A percentile compares a stretch with the other conserved stretches of the same genome.
These are phyloP conservation scores for Trypanosoma melophagium DNA, from an alignment of 208 protist species.

Conservation along the genomic window DNA sequence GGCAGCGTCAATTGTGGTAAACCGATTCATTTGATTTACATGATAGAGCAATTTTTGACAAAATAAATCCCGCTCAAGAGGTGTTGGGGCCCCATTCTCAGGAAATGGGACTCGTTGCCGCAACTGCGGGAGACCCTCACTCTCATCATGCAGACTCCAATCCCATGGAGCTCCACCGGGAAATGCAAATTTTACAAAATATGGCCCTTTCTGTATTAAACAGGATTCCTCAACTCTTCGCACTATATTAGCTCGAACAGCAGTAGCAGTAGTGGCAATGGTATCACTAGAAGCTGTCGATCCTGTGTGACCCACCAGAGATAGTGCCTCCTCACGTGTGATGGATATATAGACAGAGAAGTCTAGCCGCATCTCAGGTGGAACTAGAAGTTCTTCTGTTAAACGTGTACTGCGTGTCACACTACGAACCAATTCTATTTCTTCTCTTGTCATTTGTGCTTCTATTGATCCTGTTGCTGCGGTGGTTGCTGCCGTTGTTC, in stretches of 20 bases:
- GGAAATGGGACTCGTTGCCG: conserved; percentile 60
- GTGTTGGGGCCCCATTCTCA: conserved; percentile 69
- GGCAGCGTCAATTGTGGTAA: conserved; percentile 43
- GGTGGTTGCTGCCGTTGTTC: too few species aligned
- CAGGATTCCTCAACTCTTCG: conserved; percentile 20
- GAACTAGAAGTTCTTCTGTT: conserved; percentile 27
- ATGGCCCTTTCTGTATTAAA: conserved; percentile 17
- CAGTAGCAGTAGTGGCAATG: conserved; percentile 4
- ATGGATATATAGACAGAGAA: conserved; percentile 44
- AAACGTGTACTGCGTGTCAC: conserved; percentile 28
- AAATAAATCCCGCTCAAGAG: conserved; percentile 81
- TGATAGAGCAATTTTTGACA: conserved; percentile 65
- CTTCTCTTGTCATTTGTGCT: conserved; percentile 35
- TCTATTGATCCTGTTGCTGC: background rate
- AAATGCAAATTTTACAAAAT: conserved; percentile 72
- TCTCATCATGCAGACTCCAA: conserved; percentile 51
- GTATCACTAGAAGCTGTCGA: too few species aligned
- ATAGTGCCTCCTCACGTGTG: conserved; percentile 9
- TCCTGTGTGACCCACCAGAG: conserved; percentile 7
- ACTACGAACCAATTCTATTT: conserved; percentile 33
- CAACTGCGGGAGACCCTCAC: conserved; percentile 45
- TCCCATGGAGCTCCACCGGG: conserved; percentile 84
- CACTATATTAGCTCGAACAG: conserved; percentile 11
- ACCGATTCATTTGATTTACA: conserved; percentile 75
- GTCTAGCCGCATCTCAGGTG: conserved; percentile 18